A percentile compares a stretch with the other conserved stretches of the same genome.
Conservation (phyloP, 805 yeast genomes). For the Nakazawaea sp. region DNA sequence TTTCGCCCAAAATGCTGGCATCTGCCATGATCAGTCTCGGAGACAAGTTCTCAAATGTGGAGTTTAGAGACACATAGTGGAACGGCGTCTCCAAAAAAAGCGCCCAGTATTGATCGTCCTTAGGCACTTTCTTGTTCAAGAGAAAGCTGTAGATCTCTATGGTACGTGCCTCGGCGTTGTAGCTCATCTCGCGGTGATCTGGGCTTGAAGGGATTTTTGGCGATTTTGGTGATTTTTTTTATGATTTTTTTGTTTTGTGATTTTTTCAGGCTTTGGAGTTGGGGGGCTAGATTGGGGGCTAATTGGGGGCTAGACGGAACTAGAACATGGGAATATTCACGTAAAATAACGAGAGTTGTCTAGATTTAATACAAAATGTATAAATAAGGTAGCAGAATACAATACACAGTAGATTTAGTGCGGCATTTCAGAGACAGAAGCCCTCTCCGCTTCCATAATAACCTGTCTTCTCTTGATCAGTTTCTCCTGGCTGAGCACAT, state of each 20-base stretch:
- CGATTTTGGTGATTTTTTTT: background rate
- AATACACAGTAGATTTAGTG: constrained; percentile 19
- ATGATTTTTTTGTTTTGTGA: background rate
- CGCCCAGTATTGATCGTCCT: constrained; percentile 6
- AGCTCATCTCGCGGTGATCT: background rate
- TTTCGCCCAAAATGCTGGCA: background rate
- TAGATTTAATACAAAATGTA: no score
- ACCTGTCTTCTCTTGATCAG: constrained; percentile 42
- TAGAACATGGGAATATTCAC: no score
- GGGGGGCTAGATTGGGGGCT: no score
- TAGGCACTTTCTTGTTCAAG: constrained; percentile 1
- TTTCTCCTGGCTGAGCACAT: constrained; percentile 33
- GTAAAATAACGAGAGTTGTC: no score
- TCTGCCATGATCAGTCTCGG: background rate
- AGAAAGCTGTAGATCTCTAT: constrained; percentile 7
- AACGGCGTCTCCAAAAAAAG: constrained; percentile 3
- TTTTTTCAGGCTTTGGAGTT: background rate
- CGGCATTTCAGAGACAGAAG: constrained; percentile 41
- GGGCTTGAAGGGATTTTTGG: background rate
- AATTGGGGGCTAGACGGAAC: no score
- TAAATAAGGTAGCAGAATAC: no score
- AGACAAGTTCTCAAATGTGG: constrained; percentile 5
- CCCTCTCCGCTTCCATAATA: constrained; percentile 59
- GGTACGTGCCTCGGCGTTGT: constrained; percentile 2
- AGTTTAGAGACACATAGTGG: constrained; percentile 5